Evolutionary conservation across 495 filamentous ascomycete species (phyloP).

Genomic region (Rhizodiscina lignyota): DNA sequence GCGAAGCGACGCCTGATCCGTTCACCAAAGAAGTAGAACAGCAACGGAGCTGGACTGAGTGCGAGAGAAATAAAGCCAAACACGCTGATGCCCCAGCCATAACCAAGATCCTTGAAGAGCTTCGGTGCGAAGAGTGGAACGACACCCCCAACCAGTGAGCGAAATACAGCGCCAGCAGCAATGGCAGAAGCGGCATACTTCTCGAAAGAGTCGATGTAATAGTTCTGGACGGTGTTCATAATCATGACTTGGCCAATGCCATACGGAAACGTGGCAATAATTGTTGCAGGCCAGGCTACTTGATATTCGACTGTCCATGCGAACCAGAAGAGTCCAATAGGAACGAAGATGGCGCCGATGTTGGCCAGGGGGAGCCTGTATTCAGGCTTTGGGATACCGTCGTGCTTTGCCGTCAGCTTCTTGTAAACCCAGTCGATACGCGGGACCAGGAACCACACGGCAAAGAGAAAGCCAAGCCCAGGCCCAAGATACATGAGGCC

Average conservation of each 20-base stretch:
- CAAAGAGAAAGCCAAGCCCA: slow-evolving; percentile 3
- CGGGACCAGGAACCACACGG: slow-evolving; percentile 1
- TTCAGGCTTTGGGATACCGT: slow-evolving; percentile 13
- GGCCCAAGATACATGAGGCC: slow-evolving; percentile 4
- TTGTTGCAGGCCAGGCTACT: slow-evolving; percentile 11
- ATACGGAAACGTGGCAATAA: slow-evolving; percentile 19
- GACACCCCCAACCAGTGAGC: slow-evolving; percentile 16
- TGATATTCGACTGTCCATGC: slow-evolving; percentile 16
- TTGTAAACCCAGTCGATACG: too few relatives aligned
- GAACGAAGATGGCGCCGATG: not conserved
- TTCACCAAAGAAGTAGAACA: too few relatives aligned
- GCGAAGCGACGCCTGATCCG: too few relatives aligned
- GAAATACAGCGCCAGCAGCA: slow-evolving; percentile 19
- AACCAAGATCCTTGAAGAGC: slow-evolving; percentile 18
- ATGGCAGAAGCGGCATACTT: slow-evolving; percentile 22
- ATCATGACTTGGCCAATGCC: slow-evolving; percentile 41
- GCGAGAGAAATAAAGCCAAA: slow-evolving; percentile 16
- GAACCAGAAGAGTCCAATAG: slow-evolving; percentile 6
- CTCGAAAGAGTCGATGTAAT: slow-evolving; percentile 20
- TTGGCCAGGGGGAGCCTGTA: slow-evolving; percentile 5
- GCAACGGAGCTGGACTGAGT: slow-evolving; percentile 14
- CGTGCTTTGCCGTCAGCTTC: not conserved
- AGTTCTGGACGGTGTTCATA: slow-evolving; percentile 27
- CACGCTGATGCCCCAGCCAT: slow-evolving; percentile 17
- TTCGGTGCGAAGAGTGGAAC: slow-evolving; percentile 20